Evolutionary conservation across 2,329 filamentous ascomycete species (phyloP), one percentile per base, ranked within the genome.

Genomic region (Epichloe gansuensis): DNA sequence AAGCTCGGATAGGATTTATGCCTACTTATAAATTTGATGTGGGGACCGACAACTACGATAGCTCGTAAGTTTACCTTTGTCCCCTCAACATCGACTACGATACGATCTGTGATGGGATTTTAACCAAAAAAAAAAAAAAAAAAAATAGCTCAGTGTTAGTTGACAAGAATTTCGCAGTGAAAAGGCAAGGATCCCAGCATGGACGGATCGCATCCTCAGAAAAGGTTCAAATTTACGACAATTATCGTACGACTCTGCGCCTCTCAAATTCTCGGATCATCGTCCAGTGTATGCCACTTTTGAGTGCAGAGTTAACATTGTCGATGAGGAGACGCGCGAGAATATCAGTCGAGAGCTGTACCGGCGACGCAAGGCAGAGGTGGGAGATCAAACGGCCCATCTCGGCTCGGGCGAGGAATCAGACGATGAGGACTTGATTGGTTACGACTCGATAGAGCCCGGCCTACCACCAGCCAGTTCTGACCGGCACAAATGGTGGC

Each of bases 1-100:
- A 98, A 69, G 85, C 87, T 5, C 81, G 81, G 52, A 94, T 97
- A 58, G 85, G 77, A 1, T 98, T 98, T 65, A 77, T 86, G 62
- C 93, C 93, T 0, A 98, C 93, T 0, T 98, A 98, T 73, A 95
- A 95, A 68, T 98, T 88, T 64, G 88, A 98, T 65, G 75, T 95
- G 56, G 90, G 88, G 34, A 87, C 81, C 3, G 90, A 97, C 66
- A 78, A 78, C 50, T 98, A 96, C 66, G 93, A 98, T 67, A 91
- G 86, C 9, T 96, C 91, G 78, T 88, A 74, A 71, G 82, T 72
- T 17, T 41, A 31, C 17, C 21, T 1, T 42, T 31, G 17, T 7
- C 4, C 21, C 31, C 31, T 31, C 31, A 2, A 31, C 31, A 31
- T 31, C 1, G 31, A 11, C 31, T 31, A 4, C 3, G 31, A 31